Base-by-base conservation (phyloP, 2,329 filamentous ascomycete species). In the Verticillium zaregamsianum region DNA sequence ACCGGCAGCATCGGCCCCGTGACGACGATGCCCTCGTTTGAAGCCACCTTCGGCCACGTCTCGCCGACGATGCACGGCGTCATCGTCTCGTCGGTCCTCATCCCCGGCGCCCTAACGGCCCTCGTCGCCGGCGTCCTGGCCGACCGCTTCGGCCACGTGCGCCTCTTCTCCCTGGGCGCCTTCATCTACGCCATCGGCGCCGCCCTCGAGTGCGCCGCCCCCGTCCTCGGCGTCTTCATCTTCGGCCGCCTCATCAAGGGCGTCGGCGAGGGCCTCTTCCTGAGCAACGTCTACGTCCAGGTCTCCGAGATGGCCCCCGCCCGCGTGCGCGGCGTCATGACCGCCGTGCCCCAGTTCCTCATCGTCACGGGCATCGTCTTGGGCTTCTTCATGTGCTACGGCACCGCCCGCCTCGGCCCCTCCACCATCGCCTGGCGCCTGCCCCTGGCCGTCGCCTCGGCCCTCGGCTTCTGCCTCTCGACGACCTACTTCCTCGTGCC, bases 361-460 rank as follows among this genome's bases (percentile, higher is more conserved):
- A 77, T 78, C 3, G 80, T 79, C 0, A 57, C 80, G 1, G 85
- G 82, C 0, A 70, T 88, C 2, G 80, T 80, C 11, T 56, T 76
- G 0, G 86, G 86, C 0, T 88, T 85, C 65, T 89, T 89, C 66
- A 80, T 78, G 11, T 87, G 84, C 69, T 88, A 88, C 65, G 84
- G 45, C 82, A 8, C 82, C 79, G 25, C 75, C 80, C 0, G 67
- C 3, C 12, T 86, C 8, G 40, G 71, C 1, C 80, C 77, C 2
- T 52, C 45, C 3, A 80, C 79, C 2, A 69, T 83, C 20, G 79
- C 84, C 2, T 88, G 85, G 86, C 76, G 85, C 2, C 69, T 83
- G 0, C 86, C 86, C 0, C 87, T 82, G 60, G 72, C 78, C 0
- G 58, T 69, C 5, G 63, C 82, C 14, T 60, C 52, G 2, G 75